These are phyloP conservation scores for Diplodia sapinea DNA, from an alignment of 2,329 filamentous ascomycete species.

Conservation along the genomic window DNA sequence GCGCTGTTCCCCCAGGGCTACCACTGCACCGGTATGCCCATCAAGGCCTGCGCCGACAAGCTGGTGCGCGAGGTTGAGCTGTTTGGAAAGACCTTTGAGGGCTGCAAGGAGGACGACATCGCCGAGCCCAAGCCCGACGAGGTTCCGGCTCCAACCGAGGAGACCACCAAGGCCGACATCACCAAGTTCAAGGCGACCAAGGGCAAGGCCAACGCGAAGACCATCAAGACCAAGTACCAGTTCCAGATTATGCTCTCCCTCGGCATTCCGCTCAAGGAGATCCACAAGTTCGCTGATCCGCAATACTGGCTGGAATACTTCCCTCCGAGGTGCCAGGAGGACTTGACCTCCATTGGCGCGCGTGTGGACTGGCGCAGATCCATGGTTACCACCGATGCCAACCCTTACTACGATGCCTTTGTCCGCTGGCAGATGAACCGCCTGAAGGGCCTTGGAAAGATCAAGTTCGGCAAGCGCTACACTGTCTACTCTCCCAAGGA, in stretches of 20 bases:
- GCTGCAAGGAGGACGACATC: constrained; percentile 59
- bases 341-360: constrained; percentile 82
- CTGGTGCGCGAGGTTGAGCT: constrained; percentile 84
- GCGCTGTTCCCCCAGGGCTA: constrained; percentile 90
- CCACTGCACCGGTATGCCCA: constrained; percentile 97
- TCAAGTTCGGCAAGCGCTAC: constrained; percentile 91
- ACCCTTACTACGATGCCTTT: constrained; percentile 95
- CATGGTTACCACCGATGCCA: constrained; percentile 94
- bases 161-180: constrained; percentile 74
- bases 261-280: constrained; percentile 85
- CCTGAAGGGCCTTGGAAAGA: constrained; percentile 86
- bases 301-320: constrained; percentile 91
- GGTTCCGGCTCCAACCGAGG: constrained; percentile 67
- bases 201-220: constrained; percentile 83
- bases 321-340: constrained; percentile 77
- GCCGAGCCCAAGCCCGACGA: constrained; percentile 55
- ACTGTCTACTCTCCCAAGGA: constrained; percentile 93
- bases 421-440: constrained; percentile 97
- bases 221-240: constrained; percentile 92
- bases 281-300: constrained; percentile 92
- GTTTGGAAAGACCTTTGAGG: constrained; percentile 86
- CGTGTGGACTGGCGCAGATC: constrained; percentile 92
- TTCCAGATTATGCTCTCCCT: constrained; percentile 94
- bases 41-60: constrained; percentile 97
- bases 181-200: constrained; percentile 86